Evolutionary conservation across 2,329 filamentous ascomycete species (phyloP).

Genomic region (Aspergillus phoenicis): DNA sequence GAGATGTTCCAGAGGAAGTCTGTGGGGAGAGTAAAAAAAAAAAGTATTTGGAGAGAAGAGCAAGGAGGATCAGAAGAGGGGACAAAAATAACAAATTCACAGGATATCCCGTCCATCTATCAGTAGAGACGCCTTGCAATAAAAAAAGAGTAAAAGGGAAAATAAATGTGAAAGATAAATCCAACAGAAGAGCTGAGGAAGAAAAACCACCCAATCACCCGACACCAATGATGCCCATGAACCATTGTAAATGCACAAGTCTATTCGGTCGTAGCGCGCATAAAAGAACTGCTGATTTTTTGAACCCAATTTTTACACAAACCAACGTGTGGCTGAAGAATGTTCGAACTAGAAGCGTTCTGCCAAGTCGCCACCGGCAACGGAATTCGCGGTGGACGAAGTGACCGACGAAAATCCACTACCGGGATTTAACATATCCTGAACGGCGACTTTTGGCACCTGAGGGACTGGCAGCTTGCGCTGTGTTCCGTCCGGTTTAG

Average conservation of each 20-base stretch:
- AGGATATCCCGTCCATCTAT: constrained; percentile 32
- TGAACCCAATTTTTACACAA: constrained; percentile 18
- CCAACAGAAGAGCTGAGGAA: background rate
- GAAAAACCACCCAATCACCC: constrained; percentile 23
- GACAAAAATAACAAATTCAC: constrained; percentile 17
- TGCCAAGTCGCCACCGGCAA: constrained; percentile 71
- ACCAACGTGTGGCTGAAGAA: constrained; percentile 7
- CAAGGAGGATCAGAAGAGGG: constrained; percentile 12
- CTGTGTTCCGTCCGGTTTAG: constrained; percentile 80
- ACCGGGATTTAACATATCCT: constrained; percentile 73
- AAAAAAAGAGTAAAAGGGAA: constrained; percentile 13
- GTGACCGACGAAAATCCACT: constrained; percentile 72
- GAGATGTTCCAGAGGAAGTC: background rate
- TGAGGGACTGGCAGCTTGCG: constrained; percentile 89
- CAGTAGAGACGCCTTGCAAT: constrained; percentile 28
- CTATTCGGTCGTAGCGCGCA: constrained; percentile 44
- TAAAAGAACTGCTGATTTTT: constrained; percentile 27
- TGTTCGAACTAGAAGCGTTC: constrained; percentile 52
- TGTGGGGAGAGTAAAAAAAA: background rate
- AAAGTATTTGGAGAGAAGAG: too few relatives aligned
- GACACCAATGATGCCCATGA: constrained; percentile 44
- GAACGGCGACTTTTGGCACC: constrained; percentile 81
- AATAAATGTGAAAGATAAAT: constrained; percentile 9
- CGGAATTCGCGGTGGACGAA: constrained; percentile 75
- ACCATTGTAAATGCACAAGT: constrained; percentile 42